These are phyloP conservation scores for Mortierella sp. DNA, from an alignment of 371 early-diverging fungal species.

Conservation along the genomic window DNA sequence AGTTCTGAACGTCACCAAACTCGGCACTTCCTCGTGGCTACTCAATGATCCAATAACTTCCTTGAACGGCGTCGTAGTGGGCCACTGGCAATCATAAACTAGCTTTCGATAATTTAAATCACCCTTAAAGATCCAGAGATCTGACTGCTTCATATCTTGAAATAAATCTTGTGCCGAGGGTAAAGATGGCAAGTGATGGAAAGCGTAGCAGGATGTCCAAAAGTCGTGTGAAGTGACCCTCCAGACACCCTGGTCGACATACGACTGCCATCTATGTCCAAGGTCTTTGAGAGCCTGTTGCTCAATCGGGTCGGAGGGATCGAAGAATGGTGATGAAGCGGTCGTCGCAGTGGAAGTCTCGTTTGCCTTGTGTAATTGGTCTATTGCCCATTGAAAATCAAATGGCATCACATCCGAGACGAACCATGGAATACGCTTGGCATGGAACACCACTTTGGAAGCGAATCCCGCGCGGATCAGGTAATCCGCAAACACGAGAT, in stretches of 20 bases:
- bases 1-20: conserved; percentile 84
- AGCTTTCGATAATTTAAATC: conserved; percentile 97
- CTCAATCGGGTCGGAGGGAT: conserved; percentile 60
- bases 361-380: conserved; percentile 47
- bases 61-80: conserved; percentile 81
- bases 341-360: neutral
- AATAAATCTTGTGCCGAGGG: conserved; percentile 74
- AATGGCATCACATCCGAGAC: conserved; percentile 87
- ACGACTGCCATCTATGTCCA: conserved; percentile 77
- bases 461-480: conserved; percentile 81
- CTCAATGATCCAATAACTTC: conserved; percentile 84
- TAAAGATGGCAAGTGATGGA: conserved; percentile 75
- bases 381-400: conserved; percentile 82
- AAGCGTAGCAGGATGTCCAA: conserved; percentile 89
- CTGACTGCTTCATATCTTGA: conserved; percentile 66
- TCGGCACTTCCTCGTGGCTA: conserved; percentile 62
- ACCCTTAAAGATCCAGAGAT: conserved; percentile 92
- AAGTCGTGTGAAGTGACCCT: conserved; percentile 77
- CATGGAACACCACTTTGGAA: conserved; percentile 80
- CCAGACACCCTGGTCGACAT: conserved; percentile 73
- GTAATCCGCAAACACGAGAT: conserved; percentile 91
- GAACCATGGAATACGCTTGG: conserved; percentile 94
- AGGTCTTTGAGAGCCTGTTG: conserved; percentile 64
- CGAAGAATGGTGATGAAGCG: conserved; percentile 58
- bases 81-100: conserved; percentile 90